These are phyloP conservation scores for Zalaria sp. DNA, from an alignment of 2,329 filamentous ascomycete genomes.

Conservation along the genomic window DNA sequence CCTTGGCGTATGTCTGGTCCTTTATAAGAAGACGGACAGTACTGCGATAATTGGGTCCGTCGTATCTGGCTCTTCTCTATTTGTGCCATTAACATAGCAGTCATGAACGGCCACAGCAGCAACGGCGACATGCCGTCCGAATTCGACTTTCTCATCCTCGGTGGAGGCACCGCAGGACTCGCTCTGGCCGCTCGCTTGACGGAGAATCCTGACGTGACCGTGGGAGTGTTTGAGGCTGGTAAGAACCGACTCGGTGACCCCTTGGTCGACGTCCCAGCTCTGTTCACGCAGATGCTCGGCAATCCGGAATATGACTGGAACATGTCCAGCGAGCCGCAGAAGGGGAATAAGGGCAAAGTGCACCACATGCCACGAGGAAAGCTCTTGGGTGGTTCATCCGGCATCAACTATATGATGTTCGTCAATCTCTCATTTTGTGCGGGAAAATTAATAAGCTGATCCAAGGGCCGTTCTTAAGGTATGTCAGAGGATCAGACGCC, in stretches of 20 bases:
- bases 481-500: constrained; percentile 28
- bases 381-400: constrained; percentile 22
- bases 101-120: too few relatives aligned
- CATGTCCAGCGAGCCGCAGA: constrained; percentile 6
- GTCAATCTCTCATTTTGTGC: too few relatives aligned
- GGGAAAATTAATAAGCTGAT: too few relatives aligned
- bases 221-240: constrained; percentile 9
- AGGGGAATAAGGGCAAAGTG: constrained; percentile 5
- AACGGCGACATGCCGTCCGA: neutral
- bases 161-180: constrained; percentile 9
- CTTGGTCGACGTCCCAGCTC: constrained; percentile 10
- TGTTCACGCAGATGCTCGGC: constrained; percentile 6
- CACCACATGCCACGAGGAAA: constrained; percentile 16
- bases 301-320: constrained; percentile 12
- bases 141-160: constrained; percentile 9
- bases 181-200: constrained; percentile 8
- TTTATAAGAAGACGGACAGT: too few relatives aligned
- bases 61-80: too few relatives aligned
- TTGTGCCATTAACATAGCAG: too few relatives aligned
- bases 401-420: constrained; percentile 17
- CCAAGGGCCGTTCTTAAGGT: constrained; percentile 8
- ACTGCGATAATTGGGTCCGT: too few relatives aligned
- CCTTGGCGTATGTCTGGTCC: too few relatives aligned
- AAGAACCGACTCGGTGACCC: constrained; percentile 8
- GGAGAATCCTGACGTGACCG: constrained; percentile 7